Conservation (phyloP, 768 basidiomycete genomes). For the Crassisporium funariophilum region DNA sequence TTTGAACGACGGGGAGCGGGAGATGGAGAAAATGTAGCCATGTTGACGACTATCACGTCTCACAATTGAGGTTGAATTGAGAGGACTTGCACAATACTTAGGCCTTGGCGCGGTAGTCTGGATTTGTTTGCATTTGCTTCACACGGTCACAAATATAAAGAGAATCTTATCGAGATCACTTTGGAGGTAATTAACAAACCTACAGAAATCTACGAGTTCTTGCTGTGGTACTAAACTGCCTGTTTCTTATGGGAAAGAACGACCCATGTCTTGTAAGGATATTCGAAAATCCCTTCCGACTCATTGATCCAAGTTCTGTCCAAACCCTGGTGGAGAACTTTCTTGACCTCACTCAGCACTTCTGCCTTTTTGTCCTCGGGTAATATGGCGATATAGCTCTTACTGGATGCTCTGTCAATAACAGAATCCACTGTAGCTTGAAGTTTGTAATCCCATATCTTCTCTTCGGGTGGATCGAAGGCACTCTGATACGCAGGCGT, state of each 20-base stretch:
- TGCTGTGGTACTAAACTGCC: background rate
- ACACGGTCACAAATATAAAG: too few species aligned
- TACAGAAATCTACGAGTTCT: background rate
- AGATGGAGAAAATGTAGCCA: constrained; percentile 65
- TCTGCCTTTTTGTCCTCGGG: constrained; percentile 56
- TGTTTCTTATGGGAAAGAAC: constrained; percentile 46
- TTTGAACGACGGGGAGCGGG: constrained; percentile 59
- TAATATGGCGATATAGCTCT: constrained; percentile 80
- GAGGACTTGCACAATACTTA: too few species aligned
- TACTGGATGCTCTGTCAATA: constrained; percentile 72
- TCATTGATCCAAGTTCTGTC: constrained; percentile 78
- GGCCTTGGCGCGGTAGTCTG: too few species aligned
- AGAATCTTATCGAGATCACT: too few species aligned
- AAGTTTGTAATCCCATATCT: constrained; percentile 53
- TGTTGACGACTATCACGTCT: constrained; percentile 18
- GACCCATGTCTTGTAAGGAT: constrained; percentile 73
- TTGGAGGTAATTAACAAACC: too few species aligned
- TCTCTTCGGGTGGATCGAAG: constrained; percentile 65
- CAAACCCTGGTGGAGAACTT: constrained; percentile 59
- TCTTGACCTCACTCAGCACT: constrained; percentile 51
- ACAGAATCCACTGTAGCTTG: constrained; percentile 55
- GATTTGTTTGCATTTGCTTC: too few species aligned
- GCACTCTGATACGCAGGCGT: constrained; percentile 56
- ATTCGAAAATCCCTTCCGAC: constrained; percentile 71
- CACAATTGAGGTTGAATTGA: background rate